These are phyloP conservation scores for Rhodotorula sp. DNA, from an alignment of 1,284 basidiomycete species.

Conservation along the genomic window DNA sequence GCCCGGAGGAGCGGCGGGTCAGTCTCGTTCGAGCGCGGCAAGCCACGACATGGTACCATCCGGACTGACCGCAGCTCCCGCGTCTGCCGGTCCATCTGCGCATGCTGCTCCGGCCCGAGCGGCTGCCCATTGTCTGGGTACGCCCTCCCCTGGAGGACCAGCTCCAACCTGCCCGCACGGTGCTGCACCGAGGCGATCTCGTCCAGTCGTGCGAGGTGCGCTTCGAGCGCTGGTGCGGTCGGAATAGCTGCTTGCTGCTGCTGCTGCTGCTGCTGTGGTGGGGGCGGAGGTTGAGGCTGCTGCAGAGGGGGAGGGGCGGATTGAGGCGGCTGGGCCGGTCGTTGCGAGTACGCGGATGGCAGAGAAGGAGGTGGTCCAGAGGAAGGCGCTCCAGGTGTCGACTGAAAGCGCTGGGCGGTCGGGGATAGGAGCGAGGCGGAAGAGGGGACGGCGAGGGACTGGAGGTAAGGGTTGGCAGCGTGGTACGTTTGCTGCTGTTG, in stretches of 20 bases:
- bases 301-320: neutral
- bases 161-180: neutral
- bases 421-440: neutral
- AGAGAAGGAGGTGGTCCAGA: neutral
- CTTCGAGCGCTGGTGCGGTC: neutral
- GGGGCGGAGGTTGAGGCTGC: neutral
- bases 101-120: neutral
- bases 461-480: neutral
- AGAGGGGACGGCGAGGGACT: neutral
- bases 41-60: neutral
- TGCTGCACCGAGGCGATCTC: neutral
- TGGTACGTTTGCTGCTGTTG: neutral
- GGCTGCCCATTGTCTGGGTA: neutral
- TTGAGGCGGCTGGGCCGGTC: neutral
- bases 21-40: too few relatives aligned
- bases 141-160: neutral
- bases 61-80: neutral
- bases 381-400: neutral
- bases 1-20: too few relatives aligned
- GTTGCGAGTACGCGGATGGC: neutral
- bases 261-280: neutral
- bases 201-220: neutral
- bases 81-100: neutral
- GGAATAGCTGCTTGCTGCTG: neutral
- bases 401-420: constrained; percentile 2